A percentile compares a stretch with the other conserved stretches of the same genome.
phyloP scores from a whole-genome alignment of 2,329 filamentous ascomycete genomes.

The Colletotrichum eremochloae region DNA sequence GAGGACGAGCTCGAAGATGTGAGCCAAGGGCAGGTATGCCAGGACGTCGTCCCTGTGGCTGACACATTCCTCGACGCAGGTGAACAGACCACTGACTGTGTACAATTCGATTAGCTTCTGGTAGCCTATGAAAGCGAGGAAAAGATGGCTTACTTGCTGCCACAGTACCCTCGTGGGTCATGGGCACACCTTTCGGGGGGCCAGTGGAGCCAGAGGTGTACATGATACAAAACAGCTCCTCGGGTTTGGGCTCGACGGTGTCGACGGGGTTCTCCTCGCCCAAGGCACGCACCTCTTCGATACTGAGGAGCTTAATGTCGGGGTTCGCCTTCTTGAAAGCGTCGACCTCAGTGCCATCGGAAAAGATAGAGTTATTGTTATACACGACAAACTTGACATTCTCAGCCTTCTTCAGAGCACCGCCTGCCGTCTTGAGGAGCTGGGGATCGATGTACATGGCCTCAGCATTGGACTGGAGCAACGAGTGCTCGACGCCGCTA shows the following conservation, averaged over 20 bases:
- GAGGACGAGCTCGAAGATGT: conserved; percentile 96
- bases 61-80: conserved; percentile 82
- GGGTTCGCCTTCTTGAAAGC: conserved; percentile 69
- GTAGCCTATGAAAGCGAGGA: conserved; percentile 39
- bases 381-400: conserved; percentile 73
- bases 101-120: neutral
- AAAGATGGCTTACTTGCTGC: conserved; percentile 70
- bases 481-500: conserved; percentile 86
- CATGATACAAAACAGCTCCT: conserved; percentile 87
- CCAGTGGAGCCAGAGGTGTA: conserved; percentile 93
- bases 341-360: conserved; percentile 64
- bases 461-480: conserved; percentile 83
- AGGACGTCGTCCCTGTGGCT: conserved; percentile 84
- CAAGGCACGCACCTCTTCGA: conserved; percentile 67
- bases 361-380: conserved; percentile 69
- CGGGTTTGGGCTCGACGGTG: conserved; percentile 77
- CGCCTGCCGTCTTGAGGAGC: conserved; percentile 72
- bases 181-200: conserved; percentile 87
- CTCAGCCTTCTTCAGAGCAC: conserved; percentile 68
- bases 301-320: conserved; percentile 65
- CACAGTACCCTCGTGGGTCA: conserved; percentile 84
- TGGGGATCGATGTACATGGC: conserved; percentile 91
- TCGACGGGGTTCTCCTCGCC: conserved; percentile 78
- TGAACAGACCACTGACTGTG: conserved; percentile 81
- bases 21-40: conserved; percentile 92